Percentiles rank a stretch among this genome's conserved stretches.
phyloP scores from a whole-genome alignment of 768 basidiomycete species.

The Tremella yokohamensis region DNA sequence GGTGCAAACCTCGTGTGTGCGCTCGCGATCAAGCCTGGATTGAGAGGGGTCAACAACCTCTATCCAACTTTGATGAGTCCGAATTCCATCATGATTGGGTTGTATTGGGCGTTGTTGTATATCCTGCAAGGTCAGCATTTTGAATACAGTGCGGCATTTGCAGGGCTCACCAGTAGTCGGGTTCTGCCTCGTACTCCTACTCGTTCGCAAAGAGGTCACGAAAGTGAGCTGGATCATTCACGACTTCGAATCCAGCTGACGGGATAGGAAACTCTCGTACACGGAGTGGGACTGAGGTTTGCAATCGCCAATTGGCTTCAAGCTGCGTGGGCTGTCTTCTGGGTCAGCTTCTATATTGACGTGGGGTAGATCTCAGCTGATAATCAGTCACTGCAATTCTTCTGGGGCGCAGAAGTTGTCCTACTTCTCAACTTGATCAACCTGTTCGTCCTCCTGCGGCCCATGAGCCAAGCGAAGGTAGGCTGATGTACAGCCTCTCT shows the following conservation, averaged over 20 bases:
- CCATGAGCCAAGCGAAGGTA: not conserved
- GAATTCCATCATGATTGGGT: conserved; percentile 50
- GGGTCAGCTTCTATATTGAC: conserved; percentile 55
- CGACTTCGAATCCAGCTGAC: not conserved
- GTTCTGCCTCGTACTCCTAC: conserved; percentile 73
- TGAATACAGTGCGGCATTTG: not conserved
- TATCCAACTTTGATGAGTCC: conserved; percentile 64
- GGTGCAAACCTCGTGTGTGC: conserved; percentile 68
- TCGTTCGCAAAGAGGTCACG: conserved; percentile 70
- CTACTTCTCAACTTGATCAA: conserved; percentile 67
- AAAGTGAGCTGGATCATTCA: conserved; percentile 57
- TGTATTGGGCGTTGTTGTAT: conserved; percentile 50
- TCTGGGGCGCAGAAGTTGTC: conserved; percentile 69
- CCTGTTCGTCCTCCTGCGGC: conserved; percentile 53
- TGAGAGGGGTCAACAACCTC: conserved; percentile 53
- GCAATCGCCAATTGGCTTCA: conserved; percentile 75
- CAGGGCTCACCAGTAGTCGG: conserved; percentile 62
- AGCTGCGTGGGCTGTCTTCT: conserved; percentile 74
- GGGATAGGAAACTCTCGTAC: conserved; percentile 62
- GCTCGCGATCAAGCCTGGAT: conserved; percentile 63
- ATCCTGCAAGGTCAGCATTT: conserved; percentile 36
- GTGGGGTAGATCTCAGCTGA: not conserved
- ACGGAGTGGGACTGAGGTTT: conserved; percentile 74
- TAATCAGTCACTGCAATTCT: conserved; percentile 67
- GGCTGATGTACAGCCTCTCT: conserved; percentile 55